Percentiles rank a stretch among this genome's conserved stretches.
These are phyloP conservation scores for Kuraishia ogatae DNA, from an alignment of 805 yeast species.

Conservation along the genomic window DNA sequence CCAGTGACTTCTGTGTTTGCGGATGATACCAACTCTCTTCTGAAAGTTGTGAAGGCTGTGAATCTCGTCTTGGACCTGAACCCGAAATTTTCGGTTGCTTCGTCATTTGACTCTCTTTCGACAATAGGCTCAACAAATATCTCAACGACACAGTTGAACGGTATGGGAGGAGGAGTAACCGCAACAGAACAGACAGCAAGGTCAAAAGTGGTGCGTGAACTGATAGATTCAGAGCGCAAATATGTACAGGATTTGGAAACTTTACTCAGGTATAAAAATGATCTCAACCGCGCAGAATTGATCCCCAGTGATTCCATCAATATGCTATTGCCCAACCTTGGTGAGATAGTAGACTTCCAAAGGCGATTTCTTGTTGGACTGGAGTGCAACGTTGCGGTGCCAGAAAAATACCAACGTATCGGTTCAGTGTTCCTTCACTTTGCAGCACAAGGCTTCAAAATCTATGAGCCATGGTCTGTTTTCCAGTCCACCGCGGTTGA, in stretches of 20 bases:
- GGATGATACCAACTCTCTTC: conserved; percentile 68
- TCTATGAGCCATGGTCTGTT: conserved; percentile 91
- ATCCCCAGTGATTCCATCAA: conserved; percentile 76
- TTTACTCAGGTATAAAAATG: conserved; percentile 57
- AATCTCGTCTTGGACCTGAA: conserved; percentile 51
- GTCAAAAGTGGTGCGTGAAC: conserved; percentile 74
- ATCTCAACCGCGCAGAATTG: conserved; percentile 54
- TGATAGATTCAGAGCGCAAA: conserved; percentile 84
- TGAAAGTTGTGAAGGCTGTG: conserved; percentile 69
- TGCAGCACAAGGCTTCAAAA: conserved; percentile 67
- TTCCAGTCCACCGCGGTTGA: conserved; percentile 86
- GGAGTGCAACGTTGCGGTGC: conserved; percentile 77
- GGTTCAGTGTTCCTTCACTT: conserved; percentile 87
- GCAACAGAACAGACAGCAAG: conserved; percentile 25
- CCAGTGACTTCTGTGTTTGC: conserved; percentile 86
- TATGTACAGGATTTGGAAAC: conserved; percentile 87
- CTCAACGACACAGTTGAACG: background rate
- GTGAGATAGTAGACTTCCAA: conserved; percentile 84
- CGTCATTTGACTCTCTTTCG: background rate
- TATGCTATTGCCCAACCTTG: conserved; percentile 75
- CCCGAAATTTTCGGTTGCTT: conserved; percentile 21
- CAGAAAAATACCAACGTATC: conserved; percentile 68
- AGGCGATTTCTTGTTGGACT: conserved; percentile 80
- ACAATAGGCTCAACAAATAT: background rate
- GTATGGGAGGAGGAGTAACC: background rate